phyloP scores from a whole-genome alignment of 495 filamentous ascomycete species.

The Penicillium cosmopolitanum region DNA sequence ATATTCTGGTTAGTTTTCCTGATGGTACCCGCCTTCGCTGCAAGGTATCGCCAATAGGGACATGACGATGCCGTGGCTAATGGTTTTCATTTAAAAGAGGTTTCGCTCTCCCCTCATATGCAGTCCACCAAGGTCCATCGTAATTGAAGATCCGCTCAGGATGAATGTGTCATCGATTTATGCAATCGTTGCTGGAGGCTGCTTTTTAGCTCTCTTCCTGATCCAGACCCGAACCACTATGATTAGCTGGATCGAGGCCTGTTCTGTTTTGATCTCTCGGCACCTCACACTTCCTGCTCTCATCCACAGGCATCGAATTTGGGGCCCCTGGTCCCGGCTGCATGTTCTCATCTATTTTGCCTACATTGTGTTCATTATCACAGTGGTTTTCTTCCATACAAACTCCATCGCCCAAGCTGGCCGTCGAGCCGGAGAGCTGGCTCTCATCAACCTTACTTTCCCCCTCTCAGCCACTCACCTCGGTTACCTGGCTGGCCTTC shows the following conservation, averaged over 20 bases:
- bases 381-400: neutral
- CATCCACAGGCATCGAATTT: too few relatives aligned
- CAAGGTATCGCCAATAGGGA: too few relatives aligned
- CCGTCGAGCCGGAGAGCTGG: constrained; percentile 25
- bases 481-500: constrained; percentile 28
- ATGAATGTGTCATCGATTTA: neutral
- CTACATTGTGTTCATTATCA: neutral
- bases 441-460: constrained; percentile 26
- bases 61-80: too few relatives aligned
- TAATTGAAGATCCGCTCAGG: too few relatives aligned
- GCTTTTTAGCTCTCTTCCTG: neutral
- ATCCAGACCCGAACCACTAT: neutral
- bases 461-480: constrained; percentile 29
- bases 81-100: too few relatives aligned
- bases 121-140: too few relatives aligned
- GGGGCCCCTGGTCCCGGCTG: neutral
- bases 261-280: neutral
- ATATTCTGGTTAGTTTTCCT: too few relatives aligned
- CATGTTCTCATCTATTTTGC: neutral
- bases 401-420: neutral
- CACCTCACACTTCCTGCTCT: too few relatives aligned
- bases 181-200: neutral
- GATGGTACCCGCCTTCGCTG: too few relatives aligned
- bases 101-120: too few relatives aligned
- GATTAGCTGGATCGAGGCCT: constrained; percentile 11